Evolutionary conservation across 768 basidiomycete species (phyloP).

Genomic region (Neoboletus magnificus): DNA sequence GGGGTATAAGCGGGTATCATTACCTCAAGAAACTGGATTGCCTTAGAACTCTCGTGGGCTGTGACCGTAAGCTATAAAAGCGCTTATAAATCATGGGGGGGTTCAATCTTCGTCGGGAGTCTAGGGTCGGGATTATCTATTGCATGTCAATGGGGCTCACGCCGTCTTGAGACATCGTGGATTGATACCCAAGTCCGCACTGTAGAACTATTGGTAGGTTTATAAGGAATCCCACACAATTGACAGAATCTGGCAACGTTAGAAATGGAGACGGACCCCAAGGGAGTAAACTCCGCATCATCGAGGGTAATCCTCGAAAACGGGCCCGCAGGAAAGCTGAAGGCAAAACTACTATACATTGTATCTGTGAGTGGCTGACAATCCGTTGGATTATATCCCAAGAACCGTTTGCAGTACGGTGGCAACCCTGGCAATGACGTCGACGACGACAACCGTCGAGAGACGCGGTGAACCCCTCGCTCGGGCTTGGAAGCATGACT

Average conservation of each 20-base stretch:
- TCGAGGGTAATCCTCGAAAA: slow-evolving; percentile 59
- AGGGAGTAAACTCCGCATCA: slow-evolving; percentile 57
- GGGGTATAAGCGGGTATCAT: slow-evolving; percentile 30
- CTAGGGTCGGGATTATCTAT: not conserved
- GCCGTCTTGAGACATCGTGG: slow-evolving; percentile 38
- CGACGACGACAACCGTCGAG: slow-evolving; percentile 55
- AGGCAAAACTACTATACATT: slow-evolving; percentile 69
- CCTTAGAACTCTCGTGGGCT: not conserved
- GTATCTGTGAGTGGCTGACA: slow-evolving; percentile 47
- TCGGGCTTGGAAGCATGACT: slow-evolving; percentile 62
- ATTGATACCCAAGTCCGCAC: slow-evolving; percentile 50
- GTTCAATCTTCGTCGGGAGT: slow-evolving; percentile 74
- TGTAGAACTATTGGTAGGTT: slow-evolving; percentile 51
- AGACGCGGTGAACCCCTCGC: slow-evolving; percentile 61
- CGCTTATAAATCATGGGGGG: slow-evolving; percentile 69
- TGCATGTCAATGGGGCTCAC: not conserved
- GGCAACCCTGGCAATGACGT: slow-evolving; percentile 79
- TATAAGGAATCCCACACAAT: slow-evolving; percentile 6
- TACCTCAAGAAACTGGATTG: not conserved
- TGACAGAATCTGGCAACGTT: slow-evolving; percentile 2
- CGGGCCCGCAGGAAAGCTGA: slow-evolving; percentile 64
- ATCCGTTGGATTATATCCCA: not conserved
- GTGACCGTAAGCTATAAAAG: slow-evolving; percentile 52
- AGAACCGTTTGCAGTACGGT: slow-evolving; percentile 48
- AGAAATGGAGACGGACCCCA: slow-evolving; percentile 71